These are phyloP conservation scores for Hypoxylon sp. DNA, from an alignment of 2,329 filamentous ascomycete species.

Conservation along the genomic window DNA sequence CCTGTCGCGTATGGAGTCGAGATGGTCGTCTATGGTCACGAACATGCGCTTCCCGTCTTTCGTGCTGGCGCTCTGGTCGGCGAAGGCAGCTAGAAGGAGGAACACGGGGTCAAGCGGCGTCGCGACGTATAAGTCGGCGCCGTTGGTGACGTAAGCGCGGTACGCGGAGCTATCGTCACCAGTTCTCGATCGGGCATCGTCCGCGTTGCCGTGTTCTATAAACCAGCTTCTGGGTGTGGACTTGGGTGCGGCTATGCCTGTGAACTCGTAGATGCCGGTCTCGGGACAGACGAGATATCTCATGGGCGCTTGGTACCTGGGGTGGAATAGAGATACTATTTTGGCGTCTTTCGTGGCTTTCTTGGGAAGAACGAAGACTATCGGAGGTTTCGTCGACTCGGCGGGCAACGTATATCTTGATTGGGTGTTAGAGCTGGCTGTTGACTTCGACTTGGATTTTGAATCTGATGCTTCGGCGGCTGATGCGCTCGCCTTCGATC, in stretches of 20 bases:
- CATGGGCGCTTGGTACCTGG: slow-evolving; percentile 64
- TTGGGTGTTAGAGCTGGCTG: slow-evolving; percentile 43
- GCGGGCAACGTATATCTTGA: slow-evolving; percentile 58
- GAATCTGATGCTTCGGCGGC: slow-evolving; percentile 32
- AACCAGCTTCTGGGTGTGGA: slow-evolving; percentile 72
- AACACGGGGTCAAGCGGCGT: slow-evolving; percentile 89
- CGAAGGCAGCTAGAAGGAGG: slow-evolving; percentile 79
- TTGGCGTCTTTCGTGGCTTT: slow-evolving; percentile 64
- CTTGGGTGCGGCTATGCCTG: slow-evolving; percentile 64
- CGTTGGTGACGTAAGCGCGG: slow-evolving; percentile 66
- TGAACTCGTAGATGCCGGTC: slow-evolving; percentile 74
- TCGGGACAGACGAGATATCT: slow-evolving; percentile 73
- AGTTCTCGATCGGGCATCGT: slow-evolving; percentile 39
- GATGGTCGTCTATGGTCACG: slow-evolving; percentile 76
- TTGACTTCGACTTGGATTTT: slow-evolving; percentile 45
- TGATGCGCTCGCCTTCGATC: slow-evolving; percentile 55
- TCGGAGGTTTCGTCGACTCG: slow-evolving; percentile 59
- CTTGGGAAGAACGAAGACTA: slow-evolving; percentile 72
- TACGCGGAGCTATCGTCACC: slow-evolving; percentile 44
- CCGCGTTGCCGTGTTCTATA: slow-evolving; percentile 55
- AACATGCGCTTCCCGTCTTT: slow-evolving; percentile 71
- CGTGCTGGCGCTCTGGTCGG: slow-evolving; percentile 54
- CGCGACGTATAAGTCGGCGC: slow-evolving; percentile 82
- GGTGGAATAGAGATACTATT: slow-evolving; percentile 70
- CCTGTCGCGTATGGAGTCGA: slow-evolving; percentile 69